phyloP scores from a whole-genome alignment of 2,329 filamentous ascomycete genomes.

The Exophiala bonariae region DNA sequence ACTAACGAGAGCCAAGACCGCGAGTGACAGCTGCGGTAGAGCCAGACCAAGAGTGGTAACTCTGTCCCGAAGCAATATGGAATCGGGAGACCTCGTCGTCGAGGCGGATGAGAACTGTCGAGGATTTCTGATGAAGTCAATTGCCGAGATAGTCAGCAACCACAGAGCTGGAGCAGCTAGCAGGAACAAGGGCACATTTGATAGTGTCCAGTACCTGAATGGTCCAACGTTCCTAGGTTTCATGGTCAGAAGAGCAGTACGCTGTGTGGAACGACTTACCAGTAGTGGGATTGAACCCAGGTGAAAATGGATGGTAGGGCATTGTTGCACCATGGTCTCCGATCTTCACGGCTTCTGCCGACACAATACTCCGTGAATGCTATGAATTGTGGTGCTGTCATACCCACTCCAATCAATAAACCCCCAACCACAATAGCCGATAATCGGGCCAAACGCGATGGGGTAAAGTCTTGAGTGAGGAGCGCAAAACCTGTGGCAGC shows the following conservation, averaged over 20 bases:
- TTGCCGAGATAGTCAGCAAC: conserved; percentile 64
- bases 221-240: conserved; percentile 77
- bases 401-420: conserved; percentile 64
- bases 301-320: conserved; percentile 83
- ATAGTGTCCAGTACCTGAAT: conserved; percentile 83
- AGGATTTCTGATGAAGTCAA: conserved; percentile 13
- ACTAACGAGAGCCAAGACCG: conserved; percentile 68
- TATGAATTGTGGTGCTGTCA: conserved; percentile 68
- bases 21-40: conserved; percentile 70
- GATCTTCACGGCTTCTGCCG: conserved; percentile 28
- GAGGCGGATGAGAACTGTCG: background rate
- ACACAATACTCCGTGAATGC: conserved; percentile 74
- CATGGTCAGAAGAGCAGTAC: conserved; percentile 5
- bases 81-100: background rate
- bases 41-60: conserved; percentile 55
- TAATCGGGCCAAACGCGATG: conserved; percentile 53
- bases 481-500: conserved; percentile 44
- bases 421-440: conserved; percentile 66
- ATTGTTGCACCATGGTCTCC: conserved; percentile 72
- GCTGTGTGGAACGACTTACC: conserved; percentile 58
- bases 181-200: conserved; percentile 84
- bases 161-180: conserved; percentile 76
- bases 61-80: conserved; percentile 6
- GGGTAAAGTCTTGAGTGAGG: conserved; percentile 35
- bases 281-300: conserved; percentile 87